These are phyloP conservation scores for Pisolithus marmoratus DNA, from an alignment of 768 basidiomycete genomes.

Conservation along the genomic window DNA sequence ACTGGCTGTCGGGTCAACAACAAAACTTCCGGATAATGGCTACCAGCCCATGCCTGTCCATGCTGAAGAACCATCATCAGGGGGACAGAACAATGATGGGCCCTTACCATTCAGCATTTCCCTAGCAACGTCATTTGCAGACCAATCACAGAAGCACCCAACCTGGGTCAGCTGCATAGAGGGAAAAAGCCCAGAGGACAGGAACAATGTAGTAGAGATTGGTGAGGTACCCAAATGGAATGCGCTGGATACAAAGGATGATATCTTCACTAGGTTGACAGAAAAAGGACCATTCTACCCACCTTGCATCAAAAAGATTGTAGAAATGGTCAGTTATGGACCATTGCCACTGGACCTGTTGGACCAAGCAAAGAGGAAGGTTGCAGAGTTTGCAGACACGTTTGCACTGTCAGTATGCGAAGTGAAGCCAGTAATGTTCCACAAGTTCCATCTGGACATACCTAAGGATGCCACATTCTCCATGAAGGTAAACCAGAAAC, in stretches of 20 bases:
- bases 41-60: too few relatives aligned
- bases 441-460: conserved; percentile 30
- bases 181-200: not conserved
- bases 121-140: too few relatives aligned
- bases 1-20: too few relatives aligned
- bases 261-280: conserved; percentile 10
- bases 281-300: conserved; percentile 13
- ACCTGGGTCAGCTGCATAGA: too few relatives aligned
- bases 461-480: conserved; percentile 22
- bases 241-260: not conserved
- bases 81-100: too few relatives aligned
- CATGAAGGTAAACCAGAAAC: conserved; percentile 27
- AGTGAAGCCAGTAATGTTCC: conserved; percentile 27
- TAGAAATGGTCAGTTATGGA: conserved; percentile 20
- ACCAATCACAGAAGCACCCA: too few relatives aligned
- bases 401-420: conserved; percentile 37
- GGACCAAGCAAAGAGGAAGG: conserved; percentile 13
- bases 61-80: too few relatives aligned
- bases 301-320: conserved; percentile 10
- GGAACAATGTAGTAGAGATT: not conserved
- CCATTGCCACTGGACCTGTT: conserved; percentile 18
- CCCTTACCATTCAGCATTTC: too few relatives aligned
- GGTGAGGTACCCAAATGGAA: not conserved
- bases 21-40: too few relatives aligned
- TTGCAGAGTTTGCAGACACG: conserved; percentile 31